Percentiles rank a stretch among this genome's conserved stretches.
phyloP scores from a whole-genome alignment of 2,329 filamentous ascomycete genomes.

The Paraphoma chrysanthemicola region DNA sequence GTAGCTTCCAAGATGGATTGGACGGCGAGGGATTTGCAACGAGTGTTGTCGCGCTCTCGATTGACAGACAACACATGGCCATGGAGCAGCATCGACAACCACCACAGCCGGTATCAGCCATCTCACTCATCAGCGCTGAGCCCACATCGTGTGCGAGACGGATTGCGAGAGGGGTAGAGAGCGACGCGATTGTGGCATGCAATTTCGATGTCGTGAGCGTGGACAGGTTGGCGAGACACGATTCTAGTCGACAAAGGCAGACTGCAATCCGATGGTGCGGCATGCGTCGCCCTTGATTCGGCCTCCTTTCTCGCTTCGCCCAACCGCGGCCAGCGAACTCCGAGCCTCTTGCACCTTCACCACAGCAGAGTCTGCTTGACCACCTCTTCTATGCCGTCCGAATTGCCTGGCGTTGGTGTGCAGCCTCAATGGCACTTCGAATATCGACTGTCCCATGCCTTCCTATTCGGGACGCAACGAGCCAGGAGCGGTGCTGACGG shows the following conservation, averaged over 20 bases:
- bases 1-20: not conserved
- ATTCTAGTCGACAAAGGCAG: slow-evolving; percentile 15
- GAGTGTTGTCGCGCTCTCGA: too few relatives aligned
- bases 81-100: too few relatives aligned
- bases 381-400: not conserved
- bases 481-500: not conserved
- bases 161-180: not conserved
- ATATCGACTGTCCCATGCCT: not conserved
- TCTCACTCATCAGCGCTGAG: not conserved
- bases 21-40: not conserved
- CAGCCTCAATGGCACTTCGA: not conserved
- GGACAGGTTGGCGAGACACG: slow-evolving; percentile 12
- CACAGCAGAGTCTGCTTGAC: not conserved
- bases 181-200: slow-evolving; percentile 18
- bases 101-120: not conserved
- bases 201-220: slow-evolving; percentile 12
- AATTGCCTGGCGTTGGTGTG: not conserved
- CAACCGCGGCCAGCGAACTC: not conserved
- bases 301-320: not conserved
- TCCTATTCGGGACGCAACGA: slow-evolving; percentile 1
- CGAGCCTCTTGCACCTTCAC: not conserved
- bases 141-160: not conserved
- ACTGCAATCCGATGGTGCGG: slow-evolving; percentile 12
- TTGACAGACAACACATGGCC: too few relatives aligned
- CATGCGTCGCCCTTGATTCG: slow-evolving; percentile 14